Conservation (phyloP, 495 filamentous ascomycete genomes). For the Penicilliopsis zonata region DNA sequence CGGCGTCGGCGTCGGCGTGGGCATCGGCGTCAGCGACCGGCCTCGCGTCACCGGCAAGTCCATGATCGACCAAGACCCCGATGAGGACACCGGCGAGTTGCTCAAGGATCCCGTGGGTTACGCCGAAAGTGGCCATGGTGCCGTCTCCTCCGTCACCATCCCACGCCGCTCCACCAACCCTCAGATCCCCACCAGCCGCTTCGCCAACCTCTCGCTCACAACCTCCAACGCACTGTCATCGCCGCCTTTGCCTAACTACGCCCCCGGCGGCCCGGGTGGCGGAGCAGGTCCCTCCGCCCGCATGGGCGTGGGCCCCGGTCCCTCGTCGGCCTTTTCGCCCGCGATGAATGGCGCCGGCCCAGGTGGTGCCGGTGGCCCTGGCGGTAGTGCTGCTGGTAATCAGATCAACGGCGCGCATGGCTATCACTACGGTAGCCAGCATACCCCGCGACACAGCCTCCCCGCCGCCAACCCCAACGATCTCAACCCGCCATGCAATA, state of each 20-base stretch:
- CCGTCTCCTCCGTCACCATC: slow-evolving; percentile 20
- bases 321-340: slow-evolving; percentile 49
- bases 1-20: too few relatives aligned
- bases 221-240: slow-evolving; percentile 50
- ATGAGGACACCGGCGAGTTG: slow-evolving; percentile 76
- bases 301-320: slow-evolving; percentile 39
- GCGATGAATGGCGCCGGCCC: slow-evolving; percentile 39
- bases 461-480: slow-evolving; percentile 92
- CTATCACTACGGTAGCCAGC: slow-evolving; percentile 46
- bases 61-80: slow-evolving; percentile 74
- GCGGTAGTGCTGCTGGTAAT: too few relatives aligned
- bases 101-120: slow-evolving; percentile 77
- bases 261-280: slow-evolving; percentile 15
- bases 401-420: slow-evolving; percentile 26
- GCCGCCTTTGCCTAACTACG: slow-evolving; percentile 39
- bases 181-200: slow-evolving; percentile 58
- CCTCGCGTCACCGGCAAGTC: slow-evolving; percentile 67
- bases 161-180: slow-evolving; percentile 63
- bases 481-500: slow-evolving; percentile 97
- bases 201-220: slow-evolving; percentile 59
- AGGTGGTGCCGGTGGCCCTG: too few relatives aligned
- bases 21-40: slow-evolving; percentile 57
- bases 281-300: too few relatives aligned
- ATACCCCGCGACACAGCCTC: slow-evolving; percentile 56
- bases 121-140: slow-evolving; percentile 59